phyloP scores from a whole-genome alignment of 345 rosid species.

The Mangifera indica region DNA sequence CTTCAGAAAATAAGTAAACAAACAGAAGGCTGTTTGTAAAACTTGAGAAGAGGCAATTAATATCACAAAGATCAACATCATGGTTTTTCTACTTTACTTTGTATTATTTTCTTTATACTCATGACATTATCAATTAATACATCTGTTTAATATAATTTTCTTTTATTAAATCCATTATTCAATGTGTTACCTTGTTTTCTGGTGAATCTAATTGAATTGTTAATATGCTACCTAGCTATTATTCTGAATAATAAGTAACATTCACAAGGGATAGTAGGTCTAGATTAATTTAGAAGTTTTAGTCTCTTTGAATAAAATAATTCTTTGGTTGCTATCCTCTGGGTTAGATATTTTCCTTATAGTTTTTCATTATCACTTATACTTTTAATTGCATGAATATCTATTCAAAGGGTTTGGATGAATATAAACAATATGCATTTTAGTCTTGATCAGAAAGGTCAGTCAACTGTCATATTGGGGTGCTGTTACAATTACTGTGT shows the following conservation, averaged over 20 bases:
- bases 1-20: background rate
- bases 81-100: background rate
- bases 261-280: no score
- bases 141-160: background rate
- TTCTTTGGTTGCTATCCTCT: no score
- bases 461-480: no score
- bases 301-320: no score
- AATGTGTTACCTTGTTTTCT: background rate
- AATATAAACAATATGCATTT: no score
- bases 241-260: background rate
- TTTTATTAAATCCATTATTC: background rate
- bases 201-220: background rate
- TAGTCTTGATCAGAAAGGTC: no score
- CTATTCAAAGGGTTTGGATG: no score
- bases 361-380: no score
- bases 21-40: background rate
- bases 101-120: background rate
- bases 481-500: background rate
- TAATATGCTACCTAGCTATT: background rate
- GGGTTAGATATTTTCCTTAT: no score
- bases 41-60: background rate
- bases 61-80: background rate
- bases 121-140: background rate
- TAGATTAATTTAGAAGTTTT: no score
- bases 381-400: no score